These are phyloP conservation scores for Leucogyrophana mollusca DNA, from an alignment of 768 basidiomycete genomes.

Conservation along the genomic window DNA sequence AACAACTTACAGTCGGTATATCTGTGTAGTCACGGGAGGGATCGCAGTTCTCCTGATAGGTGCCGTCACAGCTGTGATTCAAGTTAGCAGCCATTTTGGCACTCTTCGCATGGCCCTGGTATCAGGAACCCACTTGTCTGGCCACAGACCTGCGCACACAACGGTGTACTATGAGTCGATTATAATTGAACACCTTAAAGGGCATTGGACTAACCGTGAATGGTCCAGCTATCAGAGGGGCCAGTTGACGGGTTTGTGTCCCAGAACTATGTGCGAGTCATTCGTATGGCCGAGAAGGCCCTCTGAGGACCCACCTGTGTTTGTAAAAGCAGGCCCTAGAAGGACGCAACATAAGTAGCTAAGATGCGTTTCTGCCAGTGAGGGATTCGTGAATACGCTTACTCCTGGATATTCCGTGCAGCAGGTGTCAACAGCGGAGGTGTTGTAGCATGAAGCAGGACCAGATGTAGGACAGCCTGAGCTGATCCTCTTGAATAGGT, in stretches of 20 bases:
- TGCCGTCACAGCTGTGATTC: constrained; percentile 53
- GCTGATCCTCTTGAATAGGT: constrained; percentile 33
- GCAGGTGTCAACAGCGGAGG: constrained; percentile 47
- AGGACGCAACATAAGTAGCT: constrained; percentile 4
- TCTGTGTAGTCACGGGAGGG: constrained; percentile 43
- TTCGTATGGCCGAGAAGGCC: too few species aligned
- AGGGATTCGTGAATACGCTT: constrained; percentile 26
- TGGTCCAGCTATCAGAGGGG: constrained; percentile 69
- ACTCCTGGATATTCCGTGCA: constrained; percentile 71
- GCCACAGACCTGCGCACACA: constrained; percentile 56
- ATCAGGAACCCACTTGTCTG: constrained; percentile 48
- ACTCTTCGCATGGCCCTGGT: neutral
- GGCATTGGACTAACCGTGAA: constrained; percentile 71
- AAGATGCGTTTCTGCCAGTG: neutral
- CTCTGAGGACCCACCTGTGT: too few species aligned
- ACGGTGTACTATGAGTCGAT: constrained; percentile 4
- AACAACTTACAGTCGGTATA: constrained; percentile 37
- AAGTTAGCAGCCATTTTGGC: neutral
- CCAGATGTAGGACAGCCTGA: constrained; percentile 52
- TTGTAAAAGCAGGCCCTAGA: constrained; percentile 59
- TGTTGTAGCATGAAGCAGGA: constrained; percentile 51
- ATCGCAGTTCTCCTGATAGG: constrained; percentile 35
- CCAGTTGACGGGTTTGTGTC: constrained; percentile 64
- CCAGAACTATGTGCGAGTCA: constrained; percentile 54
- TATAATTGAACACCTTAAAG: too few species aligned